Base-by-base conservation (phyloP, 495 filamentous ascomycete species). In the Podospora sp. region DNA sequence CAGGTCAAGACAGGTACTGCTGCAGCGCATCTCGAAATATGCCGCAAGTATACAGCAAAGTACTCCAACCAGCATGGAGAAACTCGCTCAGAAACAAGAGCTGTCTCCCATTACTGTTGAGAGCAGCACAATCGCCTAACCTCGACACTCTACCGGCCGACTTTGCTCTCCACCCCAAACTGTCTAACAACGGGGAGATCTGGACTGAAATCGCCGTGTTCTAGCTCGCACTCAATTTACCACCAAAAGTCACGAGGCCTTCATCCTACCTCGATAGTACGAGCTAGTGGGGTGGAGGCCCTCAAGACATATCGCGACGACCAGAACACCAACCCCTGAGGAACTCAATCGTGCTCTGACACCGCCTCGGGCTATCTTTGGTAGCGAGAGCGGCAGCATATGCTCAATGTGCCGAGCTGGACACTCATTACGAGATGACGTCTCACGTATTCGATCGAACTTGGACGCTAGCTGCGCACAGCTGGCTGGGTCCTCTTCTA, bases 401-500 rank as follows among this genome's bases (percentile, higher is more conserved):
- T n/a, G 7, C 18, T 27, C 5, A 26, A 20, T 46, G 51, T n/a
- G 29, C 53, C 24, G 51, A 40, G 56, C 52, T 36, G 36, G 24
- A 20, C 27, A 21, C 11, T 40, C 20, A 56, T 50, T 60, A 66
- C 51, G 58, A 69, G 67, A 69, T 69, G 67, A 69, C 67, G 67
- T 69, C 67, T 61, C 67, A 60, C 55, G 67, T 58, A 51, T 59
- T 58, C 51, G 67, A 69, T 69, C 62, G 66, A 60, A 20, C 14
- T 40, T 20, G 57, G 35, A 52, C 29, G 29, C 29, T 33, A 46
- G 40, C 16, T 46, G 12, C 2, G 40, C 40, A 46, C 16, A 14
- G 40, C n/a, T 18, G 9, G 11, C 40, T 46, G 40, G 11, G 40
- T 2, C 40, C 40, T 46, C 16, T 18, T 18, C 14, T 2, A 11